Percentiles rank a stretch among this genome's conserved stretches.
These are phyloP conservation scores for Piloderma croceum DNA, from an alignment of 768 basidiomycete genomes.

Conservation along the genomic window DNA sequence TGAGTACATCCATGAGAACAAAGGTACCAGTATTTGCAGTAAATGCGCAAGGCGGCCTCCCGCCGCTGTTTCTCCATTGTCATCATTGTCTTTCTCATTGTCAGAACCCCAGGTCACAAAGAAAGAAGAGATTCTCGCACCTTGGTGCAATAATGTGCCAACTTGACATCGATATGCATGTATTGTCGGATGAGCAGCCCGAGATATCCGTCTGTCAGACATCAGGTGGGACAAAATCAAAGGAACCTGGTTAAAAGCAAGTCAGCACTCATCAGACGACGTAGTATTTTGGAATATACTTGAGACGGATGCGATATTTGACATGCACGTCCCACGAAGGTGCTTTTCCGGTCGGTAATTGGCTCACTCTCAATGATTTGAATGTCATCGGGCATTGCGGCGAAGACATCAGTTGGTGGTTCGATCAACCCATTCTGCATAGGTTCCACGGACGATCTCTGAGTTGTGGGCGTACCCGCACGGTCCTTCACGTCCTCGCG, in stretches of 20 bases:
- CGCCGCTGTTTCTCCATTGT: conserved; percentile 91
- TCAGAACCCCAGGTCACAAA: conserved; percentile 4
- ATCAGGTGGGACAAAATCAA: conserved; percentile 60
- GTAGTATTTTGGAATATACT: conserved; percentile 38
- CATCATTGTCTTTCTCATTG: conserved; percentile 71
- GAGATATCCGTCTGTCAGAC: conserved; percentile 65
- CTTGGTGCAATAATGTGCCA: conserved; percentile 66
- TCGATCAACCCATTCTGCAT: background rate
- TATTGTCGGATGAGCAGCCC: conserved; percentile 75
- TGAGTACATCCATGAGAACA: background rate
- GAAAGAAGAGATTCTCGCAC: conserved; percentile 30
- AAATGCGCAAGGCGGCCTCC: conserved; percentile 88
- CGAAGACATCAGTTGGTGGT: conserved; percentile 11
- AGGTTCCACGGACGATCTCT: conserved; percentile 6
- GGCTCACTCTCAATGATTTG: conserved; percentile 68
- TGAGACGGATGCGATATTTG: conserved; percentile 71
- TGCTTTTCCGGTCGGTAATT: conserved; percentile 79
- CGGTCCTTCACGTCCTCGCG: conserved; percentile 44
- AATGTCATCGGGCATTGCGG: conserved; percentile 52
- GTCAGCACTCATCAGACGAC: conserved; percentile 14
- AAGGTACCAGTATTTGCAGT: conserved; percentile 70
- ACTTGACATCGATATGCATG: conserved; percentile 79
- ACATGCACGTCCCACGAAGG: conserved; percentile 84
- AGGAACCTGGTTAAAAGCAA: conserved; percentile 46
- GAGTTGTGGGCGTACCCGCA: conserved; percentile 12